Evolutionary conservation across 192 early-diverging fungal species (phyloP).

Genomic region (Phycomyces blakesleeanus): DNA sequence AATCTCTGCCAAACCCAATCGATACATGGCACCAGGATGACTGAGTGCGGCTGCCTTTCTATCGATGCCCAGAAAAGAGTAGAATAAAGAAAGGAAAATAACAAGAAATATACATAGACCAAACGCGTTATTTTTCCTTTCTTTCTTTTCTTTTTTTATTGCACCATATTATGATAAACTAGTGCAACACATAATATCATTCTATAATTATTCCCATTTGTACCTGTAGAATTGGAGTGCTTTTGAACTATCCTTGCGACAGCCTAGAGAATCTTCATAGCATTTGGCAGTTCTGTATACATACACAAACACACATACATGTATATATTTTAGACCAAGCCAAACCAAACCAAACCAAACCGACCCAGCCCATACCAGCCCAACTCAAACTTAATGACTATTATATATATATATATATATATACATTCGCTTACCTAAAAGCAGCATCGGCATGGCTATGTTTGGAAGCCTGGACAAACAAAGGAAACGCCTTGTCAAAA

Average conservation of each 20-base stretch:
- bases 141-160: slow-evolving; percentile 4
- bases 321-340: no score
- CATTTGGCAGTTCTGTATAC: slow-evolving; percentile 48
- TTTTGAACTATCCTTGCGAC: slow-evolving; percentile 50
- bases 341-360: no score
- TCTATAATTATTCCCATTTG: no score
- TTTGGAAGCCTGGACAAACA: slow-evolving; percentile 68
- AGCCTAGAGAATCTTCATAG: slow-evolving; percentile 64
- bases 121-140: neutral
- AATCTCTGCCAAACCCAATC: slow-evolving; percentile 56
- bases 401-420: no score
- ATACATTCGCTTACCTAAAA: slow-evolving; percentile 45
- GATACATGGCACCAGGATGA: slow-evolving; percentile 65
- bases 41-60: slow-evolving; percentile 66
- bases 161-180: no score
- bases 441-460: slow-evolving; percentile 63
- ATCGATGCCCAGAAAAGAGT: slow-evolving; percentile 1
- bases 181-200: no score
- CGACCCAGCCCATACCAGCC: no score
- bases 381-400: no score
- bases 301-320: no score
- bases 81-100: neutral
- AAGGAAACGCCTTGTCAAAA: slow-evolving; percentile 65
- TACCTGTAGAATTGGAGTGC: slow-evolving; percentile 72
- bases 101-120: neutral